Evolutionary conservation across 2,329 filamentous ascomycete genomes (phyloP), one percentile per base, ranked within the genome.

Genomic region (Fusarium pilosicola): DNA sequence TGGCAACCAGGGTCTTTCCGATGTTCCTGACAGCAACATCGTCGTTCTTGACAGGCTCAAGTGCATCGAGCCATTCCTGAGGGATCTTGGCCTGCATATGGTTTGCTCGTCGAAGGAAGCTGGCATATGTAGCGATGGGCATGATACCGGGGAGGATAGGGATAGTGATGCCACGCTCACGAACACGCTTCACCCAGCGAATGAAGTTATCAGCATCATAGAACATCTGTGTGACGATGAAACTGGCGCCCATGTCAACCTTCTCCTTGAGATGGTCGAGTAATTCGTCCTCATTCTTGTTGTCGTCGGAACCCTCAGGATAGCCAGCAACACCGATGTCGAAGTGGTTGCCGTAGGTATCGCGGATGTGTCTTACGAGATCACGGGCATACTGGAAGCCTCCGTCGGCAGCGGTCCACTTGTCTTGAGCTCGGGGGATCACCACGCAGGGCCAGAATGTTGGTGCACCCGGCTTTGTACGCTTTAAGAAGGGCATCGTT

Each of bases 221-320:
- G 85, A 98, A 98, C 96, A 99, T 99, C 85, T 99, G 96, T 0
- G 96, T 98, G 61, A 99, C 94, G 73, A 99, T 93, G 81, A 98
- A 99, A 12, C 93, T 92, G 71, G 93, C 95, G 58, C 96, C 96
- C 67, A 94, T 94, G 81, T 99, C 96, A 39, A 98, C 92, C 86
- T 99, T 99, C 83, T 98, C 93, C 85, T 98, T 98, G 79, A 99
- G 85, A 82, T 98, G 96, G 74, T 96, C 92, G 73, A 99, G 90
- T 78, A 99, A 88, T 68, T 90, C 84, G 52, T 97, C 95, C 60
- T 94, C 92, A 79, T 97, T 91, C 77, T 94, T 91, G 81, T 97
- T 95, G 82, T 98, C 96, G 78, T 99, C 96, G 77, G 92, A 94
- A 39, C 96, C 96, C 84, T 99, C 96, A 0, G 96, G 95, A 79